phyloP scores from a whole-genome alignment of 208 protist species.

The Trypanosomatidae sp. region DNA sequence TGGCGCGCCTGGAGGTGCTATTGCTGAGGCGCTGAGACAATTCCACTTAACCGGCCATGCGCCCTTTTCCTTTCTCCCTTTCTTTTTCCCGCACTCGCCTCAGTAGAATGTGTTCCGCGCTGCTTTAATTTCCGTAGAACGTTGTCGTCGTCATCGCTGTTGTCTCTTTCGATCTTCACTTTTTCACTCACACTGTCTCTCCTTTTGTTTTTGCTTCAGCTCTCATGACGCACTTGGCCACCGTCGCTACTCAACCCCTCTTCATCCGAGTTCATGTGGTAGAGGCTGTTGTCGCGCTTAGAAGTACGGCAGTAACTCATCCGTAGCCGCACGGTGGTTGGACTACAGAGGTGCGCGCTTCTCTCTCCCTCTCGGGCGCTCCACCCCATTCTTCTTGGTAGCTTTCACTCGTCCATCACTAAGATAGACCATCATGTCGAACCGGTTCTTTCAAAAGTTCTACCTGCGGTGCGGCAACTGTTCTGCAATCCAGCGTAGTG shows the following conservation, averaged over 20 bases:
- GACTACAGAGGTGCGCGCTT: neutral
- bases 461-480: conserved; percentile 78
- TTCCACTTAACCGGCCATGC: neutral
- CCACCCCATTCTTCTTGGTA: neutral
- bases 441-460: conserved; percentile 82
- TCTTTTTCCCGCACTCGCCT: neutral
- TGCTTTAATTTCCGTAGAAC: neutral
- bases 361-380: too few species aligned
- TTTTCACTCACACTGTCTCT: neutral
- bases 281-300: neutral
- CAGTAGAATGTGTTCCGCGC: neutral
- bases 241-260: neutral
- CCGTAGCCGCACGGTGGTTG: neutral
- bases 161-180: neutral
- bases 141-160: neutral
- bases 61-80: neutral
- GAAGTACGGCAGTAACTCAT: neutral
- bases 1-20: neutral
- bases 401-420: neutral
- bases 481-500: conserved; percentile 55
- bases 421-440: conserved; percentile 43
- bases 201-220: conserved; percentile 6
- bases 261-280: neutral
- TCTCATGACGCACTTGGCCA: neutral
- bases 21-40: neutral